Percentiles rank a stretch among this genome's conserved stretches.
Evolutionary conservation across 345 rosid species (phyloP).

Genomic region (Streptanthus diversifolius): DNA sequence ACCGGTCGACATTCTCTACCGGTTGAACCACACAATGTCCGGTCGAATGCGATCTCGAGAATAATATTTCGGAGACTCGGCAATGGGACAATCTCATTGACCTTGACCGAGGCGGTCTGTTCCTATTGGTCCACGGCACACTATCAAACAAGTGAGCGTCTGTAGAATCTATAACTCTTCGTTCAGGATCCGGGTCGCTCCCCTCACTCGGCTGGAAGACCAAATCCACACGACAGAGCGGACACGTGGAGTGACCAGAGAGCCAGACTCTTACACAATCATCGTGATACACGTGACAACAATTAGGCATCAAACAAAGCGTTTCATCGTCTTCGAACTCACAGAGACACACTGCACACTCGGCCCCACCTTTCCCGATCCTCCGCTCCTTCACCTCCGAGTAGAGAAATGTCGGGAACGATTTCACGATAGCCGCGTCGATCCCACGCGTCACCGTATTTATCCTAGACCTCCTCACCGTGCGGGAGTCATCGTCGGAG

Average conservation of each 20-base stretch:
- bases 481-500: slow-evolving; percentile 10
- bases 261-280: slow-evolving; percentile 72
- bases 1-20: slow-evolving; percentile 50
- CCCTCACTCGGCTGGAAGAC: slow-evolving; percentile 35
- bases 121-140: slow-evolving; percentile 23
- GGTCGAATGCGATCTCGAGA: slow-evolving; percentile 64
- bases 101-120: slow-evolving; percentile 35
- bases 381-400: slow-evolving; percentile 59
- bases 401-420: slow-evolving; percentile 65
- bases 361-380: slow-evolving; percentile 51
- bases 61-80: slow-evolving; percentile 32
- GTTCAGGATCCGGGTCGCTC: slow-evolving; percentile 16
- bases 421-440: slow-evolving; percentile 41
- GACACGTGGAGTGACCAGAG: slow-evolving; percentile 61
- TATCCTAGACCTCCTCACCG: slow-evolving; percentile 21
- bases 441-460: slow-evolving; percentile 41
- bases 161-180: neutral
- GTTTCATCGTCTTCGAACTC: slow-evolving; percentile 73
- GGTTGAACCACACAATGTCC: slow-evolving; percentile 54
- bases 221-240: slow-evolving; percentile 72
- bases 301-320: slow-evolving; percentile 69
- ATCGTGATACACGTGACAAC: slow-evolving; percentile 71
- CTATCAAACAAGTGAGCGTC: slow-evolving; percentile 7
- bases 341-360: slow-evolving; percentile 76
- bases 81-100: slow-evolving; percentile 47